Evolutionary conservation across 1,284 basidiomycete species (phyloP), one percentile per base, ranked within the genome.

Genomic region (Puccinia coronata): DNA sequence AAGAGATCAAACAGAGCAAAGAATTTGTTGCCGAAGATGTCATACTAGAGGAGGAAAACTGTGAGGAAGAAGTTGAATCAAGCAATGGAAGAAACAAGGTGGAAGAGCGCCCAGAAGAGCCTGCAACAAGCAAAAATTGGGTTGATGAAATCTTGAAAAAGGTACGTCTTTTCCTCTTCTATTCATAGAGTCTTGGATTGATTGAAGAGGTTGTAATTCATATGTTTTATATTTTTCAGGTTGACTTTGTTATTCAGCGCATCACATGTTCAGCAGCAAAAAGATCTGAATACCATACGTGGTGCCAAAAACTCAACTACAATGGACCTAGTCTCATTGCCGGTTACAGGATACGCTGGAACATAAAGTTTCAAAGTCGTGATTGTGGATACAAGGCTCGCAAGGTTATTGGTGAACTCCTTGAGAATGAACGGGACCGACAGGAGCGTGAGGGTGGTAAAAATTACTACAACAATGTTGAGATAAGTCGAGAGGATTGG

Each of bases 191-290:
- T n/a, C n/a, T n/a, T n/a, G n/a, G n/a, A n/a, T n/a, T n/a, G n/a
- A n/a, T n/a, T n/a, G n/a, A n/a, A 6, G 16, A 43, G 43, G 8
- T 16, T 6, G 43, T 8, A 43, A 43, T 16, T 43, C 16, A 43
- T 16, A 43, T 43, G 43, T 8, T 43, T 43, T 43, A 43, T 43
- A 8, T 16, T 43, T 16, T 43, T 36, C 28, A 55, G 70, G 70
- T 55, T 16, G 28, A 72, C 70, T 72, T 72, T 57, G 43, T 72
- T 57, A 72, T 57, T 28, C 25, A 57, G 23, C 2, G 70, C 0
- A 72, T 72, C 36, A 72, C 70, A 20, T 41, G 8, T n/a, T 72
- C 70, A n/a, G 70, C 70, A 72, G 70, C 49, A n/a, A 53, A 57
- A 43, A 2, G 70, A 53, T 53, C 34, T 6, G 28, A 72, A 25